A percentile compares a stretch with the other conserved stretches of the same genome.
Conservation (phyloP, 805 yeast species). For the Hanseniaspora lachancei region DNA sequence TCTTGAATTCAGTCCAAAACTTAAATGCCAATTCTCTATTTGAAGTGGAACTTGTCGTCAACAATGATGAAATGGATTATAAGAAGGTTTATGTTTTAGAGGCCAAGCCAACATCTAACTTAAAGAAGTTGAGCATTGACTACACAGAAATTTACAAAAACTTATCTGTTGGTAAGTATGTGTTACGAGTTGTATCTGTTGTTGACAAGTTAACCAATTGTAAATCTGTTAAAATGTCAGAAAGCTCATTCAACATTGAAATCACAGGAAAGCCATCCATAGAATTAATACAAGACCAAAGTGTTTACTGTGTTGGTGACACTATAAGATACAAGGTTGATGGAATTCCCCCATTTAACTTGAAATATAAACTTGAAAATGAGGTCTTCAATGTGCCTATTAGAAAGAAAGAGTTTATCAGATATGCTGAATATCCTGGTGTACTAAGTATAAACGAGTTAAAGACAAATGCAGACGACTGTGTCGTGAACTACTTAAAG, state of each 20-base stretch:
- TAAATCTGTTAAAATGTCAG: constrained; percentile 32
- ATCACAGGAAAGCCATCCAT: constrained; percentile 72
- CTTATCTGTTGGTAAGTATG: constrained; percentile 58
- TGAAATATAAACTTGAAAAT: constrained; percentile 63
- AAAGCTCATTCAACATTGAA: constrained; percentile 39
- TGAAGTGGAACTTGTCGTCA: constrained; percentile 41
- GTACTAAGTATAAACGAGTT: constrained; percentile 49
- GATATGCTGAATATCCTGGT: constrained; percentile 81
- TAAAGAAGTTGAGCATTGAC: constrained; percentile 26
- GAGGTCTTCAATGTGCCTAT: constrained; percentile 44
- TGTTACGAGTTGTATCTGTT: constrained; percentile 44
- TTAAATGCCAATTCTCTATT: constrained; percentile 49
- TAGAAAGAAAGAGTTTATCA: constrained; percentile 37
- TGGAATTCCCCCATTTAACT: constrained; percentile 69
- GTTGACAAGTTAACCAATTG: constrained; percentile 59
- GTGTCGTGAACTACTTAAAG: constrained; percentile 47
- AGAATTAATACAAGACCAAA: constrained; percentile 29
- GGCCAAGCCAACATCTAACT: constrained; percentile 24
- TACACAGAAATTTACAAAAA: constrained; percentile 36
- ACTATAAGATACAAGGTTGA: constrained; percentile 60
- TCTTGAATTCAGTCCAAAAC: constrained; percentile 30
- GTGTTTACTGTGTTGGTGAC: constrained; percentile 83
- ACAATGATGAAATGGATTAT: constrained; percentile 47
- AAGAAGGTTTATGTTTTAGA: constrained; percentile 35
- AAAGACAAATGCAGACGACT: constrained; percentile 61